Conservation (phyloP, 768 basidiomycete species). For the Suillus decipiens region DNA sequence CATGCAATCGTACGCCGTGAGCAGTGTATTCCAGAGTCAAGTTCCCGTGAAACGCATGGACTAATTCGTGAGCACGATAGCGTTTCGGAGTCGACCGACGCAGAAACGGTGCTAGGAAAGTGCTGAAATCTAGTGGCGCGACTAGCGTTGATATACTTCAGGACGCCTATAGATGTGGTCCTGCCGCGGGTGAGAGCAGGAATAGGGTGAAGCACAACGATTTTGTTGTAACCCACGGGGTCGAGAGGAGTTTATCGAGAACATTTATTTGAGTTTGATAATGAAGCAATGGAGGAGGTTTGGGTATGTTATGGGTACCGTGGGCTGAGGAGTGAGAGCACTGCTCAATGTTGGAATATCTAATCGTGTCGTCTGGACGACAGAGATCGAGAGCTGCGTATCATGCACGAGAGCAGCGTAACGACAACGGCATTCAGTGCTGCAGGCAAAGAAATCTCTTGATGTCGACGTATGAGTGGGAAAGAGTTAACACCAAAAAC, state of each 20-base stretch:
- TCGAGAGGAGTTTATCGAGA: background rate
- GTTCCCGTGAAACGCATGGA: background rate
- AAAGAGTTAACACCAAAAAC: too few relatives aligned
- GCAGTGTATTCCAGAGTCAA: background rate
- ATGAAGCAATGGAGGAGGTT: background rate
- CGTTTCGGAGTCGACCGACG: background rate
- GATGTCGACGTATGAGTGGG: too few relatives aligned
- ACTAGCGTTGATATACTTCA: background rate
- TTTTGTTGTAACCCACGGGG: background rate
- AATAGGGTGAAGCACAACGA: background rate
- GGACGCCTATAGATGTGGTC: background rate
- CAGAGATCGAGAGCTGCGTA: background rate
- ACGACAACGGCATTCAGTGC: background rate
- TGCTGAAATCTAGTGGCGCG: background rate
- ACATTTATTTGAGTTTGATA: background rate
- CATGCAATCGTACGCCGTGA: background rate
- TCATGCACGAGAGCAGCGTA: background rate
- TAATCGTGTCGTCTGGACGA: background rate
- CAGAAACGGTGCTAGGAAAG: background rate
- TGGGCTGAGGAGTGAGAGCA: background rate
- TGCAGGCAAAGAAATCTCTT: too few relatives aligned
- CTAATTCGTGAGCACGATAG: background rate
- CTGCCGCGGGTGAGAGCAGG: background rate
- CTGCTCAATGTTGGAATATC: background rate
- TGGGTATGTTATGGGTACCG: background rate